Evolutionary conservation across 2,329 filamentous ascomycete genomes (phyloP), one percentile per base, ranked within the genome.

Genomic region (Phialemoniopsis sp.): DNA sequence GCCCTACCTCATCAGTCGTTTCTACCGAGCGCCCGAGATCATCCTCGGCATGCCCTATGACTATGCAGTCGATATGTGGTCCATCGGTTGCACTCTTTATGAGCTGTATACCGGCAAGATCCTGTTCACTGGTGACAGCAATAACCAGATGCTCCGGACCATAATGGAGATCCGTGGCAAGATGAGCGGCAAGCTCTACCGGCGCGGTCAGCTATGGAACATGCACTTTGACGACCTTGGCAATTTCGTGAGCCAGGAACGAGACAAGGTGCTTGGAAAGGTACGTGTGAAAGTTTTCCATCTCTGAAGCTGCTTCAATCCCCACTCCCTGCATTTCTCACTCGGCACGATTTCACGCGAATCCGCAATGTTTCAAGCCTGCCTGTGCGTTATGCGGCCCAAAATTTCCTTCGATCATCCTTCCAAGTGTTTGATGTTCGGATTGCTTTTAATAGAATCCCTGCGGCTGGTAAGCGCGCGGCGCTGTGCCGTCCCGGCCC

Each of bases 71-170:
- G 93, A 98, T 61, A 87, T 95, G 73, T 98, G 93, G 93, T 94
- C 91, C 8, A 89, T 97, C 49, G 94, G 93, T 29, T 98, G 93
- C 65, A 98, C 93, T 1, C 73, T 97, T 21, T 98, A 95, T 62
- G 93, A 98, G 65, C 73, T 98, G 31, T 97, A 95, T 68, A 97
- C 93, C 1, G 93, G 93, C 55, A 95, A 96, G 62, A 97, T 98
- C 42, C 73, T 98, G 26, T 98, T 98, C 60, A 89, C 89, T 1
- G 93, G 93, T 43, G 80, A 87, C 48, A 93, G 88, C 66, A 98
- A 98, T 70, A 98, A 98, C 58, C 89, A 95, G 67, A 98, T 98
- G 93, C 78, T 98, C 44, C 87, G 88, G 47, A 84, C 86, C 15
- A 95, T 98, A 52, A 95, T 96, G 82, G 91, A 98, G 59, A 89